A percentile compares a stretch with the other conserved stretches of the same genome.
Evolutionary conservation across 164 flowering plant genomes (phyloP).

Genomic region (Stephania cephalantha): DNA sequence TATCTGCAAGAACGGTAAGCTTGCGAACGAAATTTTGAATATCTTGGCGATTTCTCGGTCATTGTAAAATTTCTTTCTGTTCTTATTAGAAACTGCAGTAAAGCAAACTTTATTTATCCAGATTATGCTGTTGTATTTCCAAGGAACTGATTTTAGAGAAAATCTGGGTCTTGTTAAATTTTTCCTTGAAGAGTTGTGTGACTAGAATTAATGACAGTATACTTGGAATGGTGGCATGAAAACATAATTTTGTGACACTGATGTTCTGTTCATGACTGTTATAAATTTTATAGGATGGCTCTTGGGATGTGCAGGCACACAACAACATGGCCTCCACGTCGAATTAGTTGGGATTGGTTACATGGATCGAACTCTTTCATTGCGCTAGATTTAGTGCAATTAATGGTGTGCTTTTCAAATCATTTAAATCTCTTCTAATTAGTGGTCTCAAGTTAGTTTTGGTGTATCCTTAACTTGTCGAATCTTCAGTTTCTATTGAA

Average conservation of each 20-base stretch:
- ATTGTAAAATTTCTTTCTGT: neutral
- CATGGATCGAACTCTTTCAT: too few species aligned
- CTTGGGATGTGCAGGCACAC: too few species aligned
- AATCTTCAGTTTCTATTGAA: too few species aligned
- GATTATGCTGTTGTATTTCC: neutral
- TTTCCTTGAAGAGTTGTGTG: neutral
- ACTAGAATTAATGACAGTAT: neutral
- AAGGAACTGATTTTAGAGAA: neutral
- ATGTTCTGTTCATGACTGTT: too few species aligned
- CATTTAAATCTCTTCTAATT: too few species aligned
- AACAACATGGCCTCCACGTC: too few species aligned
- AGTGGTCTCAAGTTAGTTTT: too few species aligned
- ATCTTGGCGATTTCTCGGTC: neutral
- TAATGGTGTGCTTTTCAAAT: too few species aligned
- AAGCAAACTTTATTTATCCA: slow-evolving; percentile 8
- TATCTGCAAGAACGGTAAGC: neutral
- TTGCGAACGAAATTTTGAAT: slow-evolving; percentile 7
- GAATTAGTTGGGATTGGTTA: too few species aligned
- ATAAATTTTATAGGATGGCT: too few species aligned
- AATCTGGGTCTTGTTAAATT: neutral
- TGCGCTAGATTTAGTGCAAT: too few species aligned
- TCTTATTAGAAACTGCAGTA: neutral
- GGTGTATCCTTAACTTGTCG: too few species aligned
- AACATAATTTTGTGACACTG: neutral
- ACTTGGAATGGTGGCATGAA: neutral